These are phyloP conservation scores for Coprinopsis strossmayeri DNA, from an alignment of 768 basidiomycete species.

Conservation along the genomic window DNA sequence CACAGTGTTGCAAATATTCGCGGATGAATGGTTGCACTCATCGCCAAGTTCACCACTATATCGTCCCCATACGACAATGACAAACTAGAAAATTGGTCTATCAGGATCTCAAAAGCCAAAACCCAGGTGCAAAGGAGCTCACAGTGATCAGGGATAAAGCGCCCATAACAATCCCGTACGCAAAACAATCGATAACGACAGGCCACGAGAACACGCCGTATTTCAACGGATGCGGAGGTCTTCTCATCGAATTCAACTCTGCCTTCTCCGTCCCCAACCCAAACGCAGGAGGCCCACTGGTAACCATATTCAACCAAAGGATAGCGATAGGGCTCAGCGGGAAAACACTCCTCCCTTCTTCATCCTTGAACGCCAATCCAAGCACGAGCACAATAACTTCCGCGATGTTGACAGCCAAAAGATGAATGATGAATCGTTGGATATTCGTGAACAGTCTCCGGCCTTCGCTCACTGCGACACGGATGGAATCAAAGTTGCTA, in stretches of 20 bases:
- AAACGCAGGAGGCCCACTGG: conserved; percentile 48
- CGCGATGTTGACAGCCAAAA: conserved; percentile 46
- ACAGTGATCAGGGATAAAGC: conserved; percentile 26
- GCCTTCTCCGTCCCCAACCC: conserved; percentile 49
- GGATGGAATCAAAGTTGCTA: conserved; percentile 54
- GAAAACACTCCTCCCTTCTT: conserved; percentile 41
- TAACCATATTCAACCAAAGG: conserved; percentile 45
- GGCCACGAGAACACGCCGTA: conserved; percentile 33
- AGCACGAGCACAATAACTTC: conserved; percentile 49
- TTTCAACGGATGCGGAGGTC: conserved; percentile 33
- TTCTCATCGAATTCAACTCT: conserved; percentile 43
- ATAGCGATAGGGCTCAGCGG: conserved; percentile 48
- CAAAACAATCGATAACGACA: conserved; percentile 28
- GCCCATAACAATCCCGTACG: conserved; percentile 33
- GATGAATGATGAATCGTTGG: conserved; percentile 47
- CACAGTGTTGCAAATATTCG: conserved; percentile 22
- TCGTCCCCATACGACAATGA: conserved; percentile 30
- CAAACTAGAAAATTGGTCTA: conserved; percentile 21
- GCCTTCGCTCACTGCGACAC: conserved; percentile 51
- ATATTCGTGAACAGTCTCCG: conserved; percentile 55
- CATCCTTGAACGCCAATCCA: conserved; percentile 52
- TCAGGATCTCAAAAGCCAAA: too few species aligned
- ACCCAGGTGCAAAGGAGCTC: conserved; percentile 11
- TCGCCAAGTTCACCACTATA: conserved; percentile 24
- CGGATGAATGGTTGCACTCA: conserved; percentile 24